Evolutionary conservation across 768 basidiomycete genomes (phyloP).

Genomic region (Leccinum ochraceum): DNA sequence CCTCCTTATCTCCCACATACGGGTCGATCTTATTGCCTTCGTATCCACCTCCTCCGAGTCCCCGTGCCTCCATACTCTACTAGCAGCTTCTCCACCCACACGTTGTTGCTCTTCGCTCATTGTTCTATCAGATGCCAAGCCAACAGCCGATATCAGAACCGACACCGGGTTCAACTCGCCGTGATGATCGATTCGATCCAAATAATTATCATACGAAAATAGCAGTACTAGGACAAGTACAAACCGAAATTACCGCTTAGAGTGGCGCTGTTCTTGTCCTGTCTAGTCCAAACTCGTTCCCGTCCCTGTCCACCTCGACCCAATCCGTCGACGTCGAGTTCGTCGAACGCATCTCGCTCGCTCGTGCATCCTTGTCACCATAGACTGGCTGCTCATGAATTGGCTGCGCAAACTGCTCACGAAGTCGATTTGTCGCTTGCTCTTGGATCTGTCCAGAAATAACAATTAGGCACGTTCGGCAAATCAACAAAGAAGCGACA

Average conservation of each 20-base stretch:
- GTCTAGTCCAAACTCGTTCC: slow-evolving; percentile 6
- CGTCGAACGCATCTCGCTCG: slow-evolving; percentile 7
- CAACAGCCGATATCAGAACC: too few relatives aligned
- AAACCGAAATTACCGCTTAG: slow-evolving; percentile 2
- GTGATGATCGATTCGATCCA: too few relatives aligned
- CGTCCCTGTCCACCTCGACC: slow-evolving; percentile 18
- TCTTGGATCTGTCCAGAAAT: slow-evolving; percentile 48
- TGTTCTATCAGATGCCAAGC: background rate
- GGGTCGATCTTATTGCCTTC: too few relatives aligned
- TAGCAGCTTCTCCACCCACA: background rate
- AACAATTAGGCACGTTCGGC: background rate
- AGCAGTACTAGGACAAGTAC: too few relatives aligned
- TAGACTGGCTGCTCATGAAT: slow-evolving; percentile 20
- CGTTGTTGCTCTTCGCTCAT: background rate
- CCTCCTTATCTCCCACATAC: background rate
- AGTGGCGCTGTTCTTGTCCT: slow-evolving; percentile 9
- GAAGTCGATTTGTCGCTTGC: slow-evolving; percentile 53
- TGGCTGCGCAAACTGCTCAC: slow-evolving; percentile 62
- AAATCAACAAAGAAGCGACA: slow-evolving; percentile 8
- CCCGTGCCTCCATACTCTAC: background rate
- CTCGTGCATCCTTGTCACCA: background rate
- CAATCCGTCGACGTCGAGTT: slow-evolving; percentile 29
- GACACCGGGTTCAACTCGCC: too few relatives aligned
- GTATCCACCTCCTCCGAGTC: background rate
- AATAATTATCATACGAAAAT: background rate